These are phyloP conservation scores for Boletales sp. DNA, from an alignment of 768 basidiomycete species.

Conservation along the genomic window DNA sequence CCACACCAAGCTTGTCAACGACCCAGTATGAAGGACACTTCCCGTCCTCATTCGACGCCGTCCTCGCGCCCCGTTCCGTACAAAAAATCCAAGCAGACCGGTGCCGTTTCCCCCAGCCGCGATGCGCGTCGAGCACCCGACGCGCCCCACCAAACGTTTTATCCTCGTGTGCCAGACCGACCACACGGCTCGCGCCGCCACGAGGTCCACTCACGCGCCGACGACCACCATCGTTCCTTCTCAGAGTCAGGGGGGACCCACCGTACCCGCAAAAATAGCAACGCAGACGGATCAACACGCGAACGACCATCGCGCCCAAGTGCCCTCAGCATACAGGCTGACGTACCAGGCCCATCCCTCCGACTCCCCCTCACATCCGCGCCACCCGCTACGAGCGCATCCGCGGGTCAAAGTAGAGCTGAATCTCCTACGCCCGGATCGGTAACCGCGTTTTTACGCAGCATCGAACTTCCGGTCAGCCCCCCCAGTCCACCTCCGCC, in stretches of 20 bases:
- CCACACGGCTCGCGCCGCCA: conserved; percentile 1
- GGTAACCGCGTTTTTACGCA: conserved; percentile 25
- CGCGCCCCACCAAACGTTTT: conserved; percentile 4
- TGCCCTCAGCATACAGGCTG: conserved; percentile 6
- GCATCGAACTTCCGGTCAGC: conserved; percentile 21
- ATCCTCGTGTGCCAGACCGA: conserved; percentile 7
- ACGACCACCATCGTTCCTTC: neutral
- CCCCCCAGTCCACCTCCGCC: conserved; percentile 6
- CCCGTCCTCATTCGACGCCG: conserved; percentile 11
- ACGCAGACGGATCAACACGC: conserved; percentile 2
- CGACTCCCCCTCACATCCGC: conserved; percentile 13
- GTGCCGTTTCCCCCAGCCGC: conserved; percentile 6
- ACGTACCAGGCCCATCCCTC: conserved; percentile 11
- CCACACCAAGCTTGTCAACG: conserved; percentile 12
- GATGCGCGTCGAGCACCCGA: conserved; percentile 12
- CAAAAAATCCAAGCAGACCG: conserved; percentile 11
- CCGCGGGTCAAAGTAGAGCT: neutral
- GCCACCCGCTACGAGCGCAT: neutral
- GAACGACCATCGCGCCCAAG: conserved; percentile 4
- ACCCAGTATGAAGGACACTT: conserved; percentile 23
- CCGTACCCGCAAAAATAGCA: conserved; percentile 4
- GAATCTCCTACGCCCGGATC: conserved; percentile 12
- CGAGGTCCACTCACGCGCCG: conserved; percentile 3
- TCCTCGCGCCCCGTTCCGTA: conserved; percentile 16
- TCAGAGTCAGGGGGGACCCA: conserved; percentile 7